phyloP scores from a whole-genome alignment of 495 filamentous ascomycete genomes.

The Talaromyces liani region DNA sequence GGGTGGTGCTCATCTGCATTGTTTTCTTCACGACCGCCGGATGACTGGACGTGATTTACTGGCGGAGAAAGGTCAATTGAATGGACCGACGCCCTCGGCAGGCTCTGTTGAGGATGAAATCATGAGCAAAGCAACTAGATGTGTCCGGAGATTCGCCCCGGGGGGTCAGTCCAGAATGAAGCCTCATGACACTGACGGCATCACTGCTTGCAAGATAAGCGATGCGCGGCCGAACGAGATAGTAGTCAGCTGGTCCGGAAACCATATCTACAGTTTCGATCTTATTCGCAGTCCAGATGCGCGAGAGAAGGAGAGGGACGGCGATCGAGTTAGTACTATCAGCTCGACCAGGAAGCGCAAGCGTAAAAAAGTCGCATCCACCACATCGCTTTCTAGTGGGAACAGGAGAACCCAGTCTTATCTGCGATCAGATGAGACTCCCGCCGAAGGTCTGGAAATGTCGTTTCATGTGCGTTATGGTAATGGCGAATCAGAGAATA shows the following conservation, averaged over 20 bases:
- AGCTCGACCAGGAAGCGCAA: slow-evolving; percentile 50
- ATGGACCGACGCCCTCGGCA: slow-evolving; percentile 22
- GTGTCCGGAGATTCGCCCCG: slow-evolving; percentile 64
- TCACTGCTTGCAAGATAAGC: slow-evolving; percentile 74
- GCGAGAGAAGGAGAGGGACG: slow-evolving; percentile 16
- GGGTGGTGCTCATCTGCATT: slow-evolving; percentile 64
- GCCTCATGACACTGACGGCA: slow-evolving; percentile 52
- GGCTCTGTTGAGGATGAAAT: slow-evolving; percentile 45
- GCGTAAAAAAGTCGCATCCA: slow-evolving; percentile 38
- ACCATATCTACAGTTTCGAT: slow-evolving; percentile 70
- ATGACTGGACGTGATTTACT: slow-evolving; percentile 60
- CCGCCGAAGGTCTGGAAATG: slow-evolving; percentile 26
- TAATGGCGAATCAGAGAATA: slow-evolving; percentile 54
- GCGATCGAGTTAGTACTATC: background rate
- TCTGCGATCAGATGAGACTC: slow-evolving; percentile 23
- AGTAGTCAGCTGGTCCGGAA: slow-evolving; percentile 69
- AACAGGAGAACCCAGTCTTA: slow-evolving; percentile 31
- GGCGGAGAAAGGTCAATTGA: slow-evolving; percentile 43
- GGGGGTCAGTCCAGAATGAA: slow-evolving; percentile 47
- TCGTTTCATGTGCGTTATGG: slow-evolving; percentile 52
- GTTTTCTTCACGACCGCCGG: slow-evolving; percentile 68
- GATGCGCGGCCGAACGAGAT: slow-evolving; percentile 70
- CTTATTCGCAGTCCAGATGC: slow-evolving; percentile 56
- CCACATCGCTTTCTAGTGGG: slow-evolving; percentile 26
- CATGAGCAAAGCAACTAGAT: slow-evolving; percentile 57